Conservation (phyloP, 1,284 basidiomycete species). For the Ganoderma resinaceum region DNA sequence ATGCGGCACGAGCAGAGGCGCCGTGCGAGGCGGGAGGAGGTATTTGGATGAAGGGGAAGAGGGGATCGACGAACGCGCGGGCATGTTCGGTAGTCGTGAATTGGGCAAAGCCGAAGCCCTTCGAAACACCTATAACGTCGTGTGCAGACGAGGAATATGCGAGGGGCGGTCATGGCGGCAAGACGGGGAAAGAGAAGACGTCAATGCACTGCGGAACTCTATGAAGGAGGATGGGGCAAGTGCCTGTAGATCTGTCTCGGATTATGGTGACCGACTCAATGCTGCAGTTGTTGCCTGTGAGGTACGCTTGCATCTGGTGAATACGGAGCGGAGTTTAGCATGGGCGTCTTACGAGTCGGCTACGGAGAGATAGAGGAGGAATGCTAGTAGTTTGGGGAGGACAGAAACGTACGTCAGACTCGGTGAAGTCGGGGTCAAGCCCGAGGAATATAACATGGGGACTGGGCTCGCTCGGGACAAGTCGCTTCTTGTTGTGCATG, state of each 20-base stretch:
- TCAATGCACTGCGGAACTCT: conserved; percentile 70
- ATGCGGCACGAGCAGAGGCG: conserved; percentile 71
- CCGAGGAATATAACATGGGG: conserved; percentile 93
- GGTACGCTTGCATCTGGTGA: conserved; percentile 77
- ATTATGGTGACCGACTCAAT: conserved; percentile 91
- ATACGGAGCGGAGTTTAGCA: neutral
- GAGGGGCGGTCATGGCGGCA: conserved; percentile 14
- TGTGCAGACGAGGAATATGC: conserved; percentile 27
- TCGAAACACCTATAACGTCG: conserved; percentile 76
- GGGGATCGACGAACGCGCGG: conserved; percentile 84
- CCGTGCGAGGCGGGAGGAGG: conserved; percentile 86
- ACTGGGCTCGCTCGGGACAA: conserved; percentile 81
- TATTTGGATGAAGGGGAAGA: conserved; percentile 85
- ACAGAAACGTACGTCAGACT: conserved; percentile 78
- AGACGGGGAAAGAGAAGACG: conserved; percentile 55
- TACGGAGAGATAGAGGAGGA: neutral
- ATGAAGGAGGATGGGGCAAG: conserved; percentile 81
- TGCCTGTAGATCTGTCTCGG: conserved; percentile 92
- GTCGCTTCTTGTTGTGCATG: conserved; percentile 69
- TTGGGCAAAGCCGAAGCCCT: conserved; percentile 94
- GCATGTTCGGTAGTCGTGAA: conserved; percentile 87
- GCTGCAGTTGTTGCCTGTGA: conserved; percentile 74
- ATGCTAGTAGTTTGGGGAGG: conserved; percentile 17
- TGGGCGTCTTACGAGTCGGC: neutral
- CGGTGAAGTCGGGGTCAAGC: conserved; percentile 87